These are phyloP conservation scores for Lepidium didymum DNA, from an alignment of 345 rosid species.

Conservation along the genomic window DNA sequence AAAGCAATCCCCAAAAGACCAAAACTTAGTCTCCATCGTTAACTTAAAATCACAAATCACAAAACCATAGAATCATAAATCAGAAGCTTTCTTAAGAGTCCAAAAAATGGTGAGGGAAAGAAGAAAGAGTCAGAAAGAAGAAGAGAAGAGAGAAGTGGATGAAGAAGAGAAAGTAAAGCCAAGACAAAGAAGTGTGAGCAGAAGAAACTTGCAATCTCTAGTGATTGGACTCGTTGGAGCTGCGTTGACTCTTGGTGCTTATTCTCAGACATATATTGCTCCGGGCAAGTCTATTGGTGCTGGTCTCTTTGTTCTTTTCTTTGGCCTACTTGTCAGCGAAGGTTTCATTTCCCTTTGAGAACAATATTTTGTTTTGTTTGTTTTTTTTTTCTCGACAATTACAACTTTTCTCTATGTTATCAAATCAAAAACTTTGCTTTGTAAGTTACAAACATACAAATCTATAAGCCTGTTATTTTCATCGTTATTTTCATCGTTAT, in stretches of 20 bases:
- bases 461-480: background rate
- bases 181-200: conserved; percentile 22
- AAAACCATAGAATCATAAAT: background rate
- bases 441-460: background rate
- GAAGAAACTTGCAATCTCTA: conserved; percentile 42
- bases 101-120: conserved; percentile 22
- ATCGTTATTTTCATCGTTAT: background rate
- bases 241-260: conserved; percentile 62
- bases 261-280: conserved; percentile 50
- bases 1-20: conserved; percentile 16
- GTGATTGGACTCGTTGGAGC: conserved; percentile 71
- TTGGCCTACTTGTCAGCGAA: conserved; percentile 70
- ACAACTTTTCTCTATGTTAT: background rate
- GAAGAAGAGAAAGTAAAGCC: conserved; percentile 23
- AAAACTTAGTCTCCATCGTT: conserved; percentile 8
- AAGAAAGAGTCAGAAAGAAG: conserved; percentile 22
- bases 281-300: conserved; percentile 49
- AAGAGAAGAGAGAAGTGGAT: conserved; percentile 16
- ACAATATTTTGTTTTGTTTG: too few species aligned
- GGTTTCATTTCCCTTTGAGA: conserved; percentile 52
- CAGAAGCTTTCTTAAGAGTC: background rate
- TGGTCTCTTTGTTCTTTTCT: conserved; percentile 63
- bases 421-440: background rate
- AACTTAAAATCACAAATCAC: conserved; percentile 16
- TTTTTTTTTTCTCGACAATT: too few species aligned